phyloP scores from a whole-genome alignment of 163 green algal genomes.

The Chlorella variabilis region DNA sequence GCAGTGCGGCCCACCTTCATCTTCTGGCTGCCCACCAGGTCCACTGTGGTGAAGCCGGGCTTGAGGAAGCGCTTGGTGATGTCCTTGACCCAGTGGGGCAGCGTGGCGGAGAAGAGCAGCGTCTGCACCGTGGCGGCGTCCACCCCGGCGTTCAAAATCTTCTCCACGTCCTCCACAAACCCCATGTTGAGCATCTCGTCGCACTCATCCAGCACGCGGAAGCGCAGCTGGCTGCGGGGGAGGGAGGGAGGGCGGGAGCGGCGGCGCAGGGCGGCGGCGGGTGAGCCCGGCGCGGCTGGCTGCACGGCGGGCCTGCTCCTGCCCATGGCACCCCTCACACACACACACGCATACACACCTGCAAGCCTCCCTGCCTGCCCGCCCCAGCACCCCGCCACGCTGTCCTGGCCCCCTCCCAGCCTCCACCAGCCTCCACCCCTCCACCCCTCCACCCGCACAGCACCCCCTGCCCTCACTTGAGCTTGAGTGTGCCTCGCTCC shows the following conservation, averaged over 20 bases:
- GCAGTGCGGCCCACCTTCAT: slow-evolving; percentile 87
- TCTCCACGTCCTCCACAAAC: slow-evolving; percentile 99
- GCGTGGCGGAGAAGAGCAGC: slow-evolving; percentile 96
- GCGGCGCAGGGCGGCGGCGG: neutral
- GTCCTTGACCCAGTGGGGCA: slow-evolving; percentile 94
- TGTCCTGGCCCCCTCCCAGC: too few relatives aligned
- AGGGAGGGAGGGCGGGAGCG: neutral
- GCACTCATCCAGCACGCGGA: slow-evolving; percentile 97
- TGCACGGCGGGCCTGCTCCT: neutral
- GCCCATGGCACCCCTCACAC: too few relatives aligned
- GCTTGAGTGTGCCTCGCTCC: slow-evolving; percentile 72
- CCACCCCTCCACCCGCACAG: too few relatives aligned
- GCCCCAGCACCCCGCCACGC: too few relatives aligned
- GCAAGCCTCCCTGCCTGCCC: too few relatives aligned
- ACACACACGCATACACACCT: too few relatives aligned
- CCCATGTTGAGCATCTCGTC: slow-evolving; percentile 99
- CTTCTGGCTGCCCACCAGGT: slow-evolving; percentile 90
- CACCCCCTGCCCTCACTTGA: slow-evolving; percentile 49
- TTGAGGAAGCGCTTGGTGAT: slow-evolving; percentile 87
- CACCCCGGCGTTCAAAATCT: slow-evolving; percentile 83
- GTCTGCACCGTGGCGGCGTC: slow-evolving; percentile 86
- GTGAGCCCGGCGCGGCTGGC: neutral
- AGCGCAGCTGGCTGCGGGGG: slow-evolving; percentile 55
- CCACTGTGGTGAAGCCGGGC: slow-evolving; percentile 76
- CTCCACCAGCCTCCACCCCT: too few relatives aligned